Evolutionary conservation across 2,329 filamentous ascomycete species (phyloP).

Genomic region (Leptoxyphium fumago): DNA sequence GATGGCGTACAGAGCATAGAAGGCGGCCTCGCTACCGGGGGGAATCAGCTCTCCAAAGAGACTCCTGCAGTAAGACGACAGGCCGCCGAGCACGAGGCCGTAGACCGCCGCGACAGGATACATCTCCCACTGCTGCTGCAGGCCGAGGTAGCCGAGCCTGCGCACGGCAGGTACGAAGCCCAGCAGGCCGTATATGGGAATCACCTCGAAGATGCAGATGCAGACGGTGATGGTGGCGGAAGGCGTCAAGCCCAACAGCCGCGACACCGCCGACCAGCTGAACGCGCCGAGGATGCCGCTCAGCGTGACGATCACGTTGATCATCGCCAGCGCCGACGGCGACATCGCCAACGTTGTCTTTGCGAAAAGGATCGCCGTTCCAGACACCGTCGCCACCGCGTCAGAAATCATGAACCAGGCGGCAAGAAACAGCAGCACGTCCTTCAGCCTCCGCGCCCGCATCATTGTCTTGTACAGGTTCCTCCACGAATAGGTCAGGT

Average conservation of each 20-base stretch:
- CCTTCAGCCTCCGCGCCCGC: constrained; percentile 56
- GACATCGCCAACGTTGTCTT: constrained; percentile 88
- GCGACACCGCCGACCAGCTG: constrained; percentile 70
- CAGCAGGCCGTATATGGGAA: constrained; percentile 79
- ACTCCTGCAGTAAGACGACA: constrained; percentile 82
- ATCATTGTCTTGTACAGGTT: constrained; percentile 68
- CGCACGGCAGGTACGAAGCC: constrained; percentile 74
- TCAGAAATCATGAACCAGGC: constrained; percentile 95
- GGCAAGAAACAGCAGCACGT: constrained; percentile 64
- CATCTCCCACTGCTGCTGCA: constrained; percentile 97
- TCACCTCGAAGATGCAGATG: constrained; percentile 78
- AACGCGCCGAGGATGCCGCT: constrained; percentile 79
- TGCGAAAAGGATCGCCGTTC: constrained; percentile 87
- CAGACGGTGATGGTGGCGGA: constrained; percentile 87
- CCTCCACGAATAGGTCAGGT: constrained; percentile 73
- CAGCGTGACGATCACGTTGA: constrained; percentile 81
- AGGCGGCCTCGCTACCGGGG: constrained; percentile 84
- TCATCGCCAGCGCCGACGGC: constrained; percentile 73
- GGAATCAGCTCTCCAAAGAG: constrained; percentile 90
- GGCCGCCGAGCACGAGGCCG: constrained; percentile 82
- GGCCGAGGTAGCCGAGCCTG: constrained; percentile 58
- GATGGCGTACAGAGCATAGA: constrained; percentile 92
- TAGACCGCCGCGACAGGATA: constrained; percentile 83
- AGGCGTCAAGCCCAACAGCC: constrained; percentile 52
- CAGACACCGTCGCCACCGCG: constrained; percentile 84